A percentile compares a stretch with the other conserved stretches of the same genome.
phyloP scores from a whole-genome alignment of 257 asterid species.

The Solanum rostratum region DNA sequence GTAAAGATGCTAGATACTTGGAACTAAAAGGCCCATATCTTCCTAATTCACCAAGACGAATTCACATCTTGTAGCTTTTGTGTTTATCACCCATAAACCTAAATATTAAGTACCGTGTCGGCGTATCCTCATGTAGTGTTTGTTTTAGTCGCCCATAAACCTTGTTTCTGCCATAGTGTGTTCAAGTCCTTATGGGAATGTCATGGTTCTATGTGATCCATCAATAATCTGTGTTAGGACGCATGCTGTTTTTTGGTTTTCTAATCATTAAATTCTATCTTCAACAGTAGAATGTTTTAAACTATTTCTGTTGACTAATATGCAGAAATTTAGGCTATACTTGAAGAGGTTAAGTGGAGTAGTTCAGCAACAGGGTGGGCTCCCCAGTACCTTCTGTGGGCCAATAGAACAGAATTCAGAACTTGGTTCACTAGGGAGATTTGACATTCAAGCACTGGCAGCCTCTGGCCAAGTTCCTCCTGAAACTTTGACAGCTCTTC shows the following conservation, averaged over 20 bases:
- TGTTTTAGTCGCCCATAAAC: background rate
- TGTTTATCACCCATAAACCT: background rate
- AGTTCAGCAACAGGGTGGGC: conserved; percentile 55
- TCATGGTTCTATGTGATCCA: background rate
- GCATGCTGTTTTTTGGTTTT: background rate
- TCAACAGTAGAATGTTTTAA: background rate
- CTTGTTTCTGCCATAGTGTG: background rate
- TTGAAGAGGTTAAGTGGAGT: conserved; percentile 77
- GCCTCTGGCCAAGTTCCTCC: conserved; percentile 65
- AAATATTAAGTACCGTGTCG: background rate
- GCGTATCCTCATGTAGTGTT: background rate
- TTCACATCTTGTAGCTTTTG: background rate
- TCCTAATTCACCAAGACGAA: conserved; percentile 4
- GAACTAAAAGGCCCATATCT: conserved; percentile 4
- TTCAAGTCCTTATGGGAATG: background rate
- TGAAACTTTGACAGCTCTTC: conserved; percentile 54
- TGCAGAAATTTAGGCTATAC: conserved; percentile 77
- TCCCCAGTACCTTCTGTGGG: conserved; percentile 46
- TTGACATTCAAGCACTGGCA: conserved; percentile 58
- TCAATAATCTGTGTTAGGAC: background rate
- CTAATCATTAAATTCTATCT: background rate
- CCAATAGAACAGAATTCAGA: conserved; percentile 45
- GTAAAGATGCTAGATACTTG: conserved; percentile 4
- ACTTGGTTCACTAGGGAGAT: conserved; percentile 46
- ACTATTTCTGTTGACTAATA: conserved; percentile 6